These are phyloP conservation scores for Saccharomycopsis javanensis DNA, from an alignment of 805 yeast genomes.

Conservation along the genomic window DNA sequence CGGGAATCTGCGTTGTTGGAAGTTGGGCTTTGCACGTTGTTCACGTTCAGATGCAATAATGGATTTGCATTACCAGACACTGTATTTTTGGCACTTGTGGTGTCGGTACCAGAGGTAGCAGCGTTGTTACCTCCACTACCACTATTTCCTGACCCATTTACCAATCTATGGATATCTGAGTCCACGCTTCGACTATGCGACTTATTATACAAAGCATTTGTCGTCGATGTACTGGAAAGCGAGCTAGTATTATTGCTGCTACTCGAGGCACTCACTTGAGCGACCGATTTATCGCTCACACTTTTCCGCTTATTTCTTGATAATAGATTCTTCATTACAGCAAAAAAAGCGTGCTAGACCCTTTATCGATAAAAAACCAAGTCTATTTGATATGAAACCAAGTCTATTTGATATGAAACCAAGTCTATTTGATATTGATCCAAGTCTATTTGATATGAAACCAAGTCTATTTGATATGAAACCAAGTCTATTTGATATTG, in stretches of 20 bases:
- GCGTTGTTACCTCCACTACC: background rate
- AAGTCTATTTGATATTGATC: no score
- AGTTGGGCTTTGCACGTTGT: background rate
- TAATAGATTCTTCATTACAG: slow-evolving; percentile 15
- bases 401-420: no score
- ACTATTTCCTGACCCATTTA: background rate
- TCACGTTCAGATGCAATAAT: background rate
- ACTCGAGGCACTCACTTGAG: background rate
- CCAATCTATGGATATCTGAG: background rate
- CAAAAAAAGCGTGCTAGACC: no score
- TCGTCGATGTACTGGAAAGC: background rate
- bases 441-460: no score
- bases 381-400: no score
- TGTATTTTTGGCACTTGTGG: no score
- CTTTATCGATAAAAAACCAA: no score
- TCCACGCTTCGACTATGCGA: slow-evolving; percentile 2
- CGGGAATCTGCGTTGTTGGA: background rate
- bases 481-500: no score
- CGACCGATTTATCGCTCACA: slow-evolving; percentile 13
- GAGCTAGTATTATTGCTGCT: no score
- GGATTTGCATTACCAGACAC: no score
- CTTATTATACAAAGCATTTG: slow-evolving; percentile 10
- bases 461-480: no score
- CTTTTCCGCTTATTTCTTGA: slow-evolving; percentile 17
- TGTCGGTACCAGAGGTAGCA: background rate